Percentiles rank a stretch among this genome's conserved stretches.
Conservation (phyloP, 2,329 filamentous ascomycete species). For the Ophiostoma australiae region DNA sequence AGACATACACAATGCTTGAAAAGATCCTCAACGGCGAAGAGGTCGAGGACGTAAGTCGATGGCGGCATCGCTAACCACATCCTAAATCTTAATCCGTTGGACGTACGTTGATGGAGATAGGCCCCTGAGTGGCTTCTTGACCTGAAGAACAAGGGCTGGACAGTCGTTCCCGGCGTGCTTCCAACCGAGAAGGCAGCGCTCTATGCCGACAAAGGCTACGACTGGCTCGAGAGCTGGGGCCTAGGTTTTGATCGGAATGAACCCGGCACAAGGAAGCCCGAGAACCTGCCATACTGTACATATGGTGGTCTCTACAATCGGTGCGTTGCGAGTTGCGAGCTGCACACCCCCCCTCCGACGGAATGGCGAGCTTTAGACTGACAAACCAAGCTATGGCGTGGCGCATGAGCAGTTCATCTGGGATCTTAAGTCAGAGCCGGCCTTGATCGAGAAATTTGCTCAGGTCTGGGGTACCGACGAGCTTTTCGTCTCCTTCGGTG, state of each 20-base stretch:
- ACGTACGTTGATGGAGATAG: background rate
- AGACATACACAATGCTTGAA: background rate
- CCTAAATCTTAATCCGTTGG: background rate
- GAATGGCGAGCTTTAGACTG: background rate
- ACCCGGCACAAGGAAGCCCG: background rate
- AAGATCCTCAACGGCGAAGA: conserved; percentile 5
- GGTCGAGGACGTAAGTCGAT: background rate
- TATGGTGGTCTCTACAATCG: conserved; percentile 8
- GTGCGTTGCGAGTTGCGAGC: background rate
- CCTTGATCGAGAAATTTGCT: conserved; percentile 6
- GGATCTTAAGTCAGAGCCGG: conserved; percentile 14
- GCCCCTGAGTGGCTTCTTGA: conserved; percentile 3
- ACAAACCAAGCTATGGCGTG: conserved; percentile 3
- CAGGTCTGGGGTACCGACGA: conserved; percentile 13
- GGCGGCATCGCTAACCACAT: background rate
- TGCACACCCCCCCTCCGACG: background rate
- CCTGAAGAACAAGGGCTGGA: conserved; percentile 16
- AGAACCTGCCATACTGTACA: conserved; percentile 7
- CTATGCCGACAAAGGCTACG: conserved; percentile 13
- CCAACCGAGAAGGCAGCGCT: conserved; percentile 7
- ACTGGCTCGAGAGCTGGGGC: conserved; percentile 17
- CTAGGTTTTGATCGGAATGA: conserved; percentile 15
- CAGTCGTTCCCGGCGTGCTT: conserved; percentile 10
- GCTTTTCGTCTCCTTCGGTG: conserved; percentile 10
- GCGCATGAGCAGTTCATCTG: conserved; percentile 18